Evolutionary conservation across 2,329 filamentous ascomycete species (phyloP).

Genomic region (Xylariaceae sp.): DNA sequence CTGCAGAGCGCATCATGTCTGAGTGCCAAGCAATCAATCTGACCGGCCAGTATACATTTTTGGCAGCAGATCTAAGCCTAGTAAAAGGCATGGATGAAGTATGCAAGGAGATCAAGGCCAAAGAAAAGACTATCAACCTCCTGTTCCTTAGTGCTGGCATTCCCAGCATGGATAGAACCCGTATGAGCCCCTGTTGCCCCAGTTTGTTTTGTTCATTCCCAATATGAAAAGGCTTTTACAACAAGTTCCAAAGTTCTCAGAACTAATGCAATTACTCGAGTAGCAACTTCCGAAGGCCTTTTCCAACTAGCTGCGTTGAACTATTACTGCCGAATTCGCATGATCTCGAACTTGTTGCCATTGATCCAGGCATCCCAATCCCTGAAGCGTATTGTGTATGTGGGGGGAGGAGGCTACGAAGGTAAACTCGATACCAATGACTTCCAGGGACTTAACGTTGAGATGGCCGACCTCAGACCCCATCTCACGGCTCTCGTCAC

Average conservation of each 20-base stretch:
- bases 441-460: constrained; percentile 8
- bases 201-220: neutral
- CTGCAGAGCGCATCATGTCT: constrained; percentile 37
- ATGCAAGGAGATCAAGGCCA: constrained; percentile 11
- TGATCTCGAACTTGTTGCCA: constrained; percentile 12
- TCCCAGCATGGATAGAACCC: constrained; percentile 8
- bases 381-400: constrained; percentile 11
- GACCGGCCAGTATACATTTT: constrained; percentile 41
- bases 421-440: constrained; percentile 9
- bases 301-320: constrained; percentile 12
- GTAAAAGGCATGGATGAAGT: constrained; percentile 12
- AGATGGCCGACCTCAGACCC: constrained; percentile 8
- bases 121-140: constrained; percentile 11
- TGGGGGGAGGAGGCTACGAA: constrained; percentile 10
- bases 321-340: constrained; percentile 13
- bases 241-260: neutral
- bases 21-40: constrained; percentile 43
- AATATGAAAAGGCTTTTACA: neutral
- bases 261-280: neutral
- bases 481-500: constrained; percentile 14
- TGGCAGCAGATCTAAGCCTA: constrained; percentile 25
- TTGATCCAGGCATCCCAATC: constrained; percentile 1
- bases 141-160: constrained; percentile 15
- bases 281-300: constrained; percentile 12
- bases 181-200: constrained; percentile 2